A percentile compares a stretch with the other conserved stretches of the same genome.
Evolutionary conservation across 2,329 filamentous ascomycete genomes (phyloP).

Genomic region (Microdochium bolleyi): DNA sequence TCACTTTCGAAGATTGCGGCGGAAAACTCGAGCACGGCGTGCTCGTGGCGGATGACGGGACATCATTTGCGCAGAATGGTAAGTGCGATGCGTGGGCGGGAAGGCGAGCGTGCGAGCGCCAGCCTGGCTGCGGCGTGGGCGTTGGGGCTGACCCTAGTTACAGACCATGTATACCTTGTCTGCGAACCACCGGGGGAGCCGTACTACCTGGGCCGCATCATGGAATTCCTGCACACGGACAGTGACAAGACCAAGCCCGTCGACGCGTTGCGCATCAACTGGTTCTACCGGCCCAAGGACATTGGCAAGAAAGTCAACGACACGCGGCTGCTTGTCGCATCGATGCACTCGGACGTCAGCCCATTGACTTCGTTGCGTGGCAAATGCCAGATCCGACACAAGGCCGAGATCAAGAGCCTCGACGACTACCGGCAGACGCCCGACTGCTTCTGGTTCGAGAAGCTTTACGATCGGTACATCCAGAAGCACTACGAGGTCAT

Average conservation of each 20-base stretch:
- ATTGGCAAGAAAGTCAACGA: constrained; percentile 89
- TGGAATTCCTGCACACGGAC: constrained; percentile 88
- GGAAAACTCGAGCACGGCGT: constrained; percentile 65
- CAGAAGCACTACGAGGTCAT: constrained; percentile 97
- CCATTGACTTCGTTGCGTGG: constrained; percentile 87
- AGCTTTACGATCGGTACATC: constrained; percentile 96
- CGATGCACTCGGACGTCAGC: constrained; percentile 97
- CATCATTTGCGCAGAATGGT: constrained; percentile 79
- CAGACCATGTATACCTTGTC: constrained; percentile 84
- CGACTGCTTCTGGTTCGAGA: constrained; percentile 94
- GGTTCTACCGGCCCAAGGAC: constrained; percentile 96
- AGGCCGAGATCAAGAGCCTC: constrained; percentile 74
- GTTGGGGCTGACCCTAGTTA: constrained; percentile 21
- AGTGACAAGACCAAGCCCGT: constrained; percentile 67
- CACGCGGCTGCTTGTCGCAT: constrained; percentile 84
- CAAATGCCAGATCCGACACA: constrained; percentile 85
- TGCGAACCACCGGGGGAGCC: constrained; percentile 97
- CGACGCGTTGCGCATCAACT: constrained; percentile 88
- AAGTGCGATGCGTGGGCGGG: constrained; percentile 24
- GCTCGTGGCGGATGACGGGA: constrained; percentile 86
- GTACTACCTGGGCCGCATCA: constrained; percentile 94
- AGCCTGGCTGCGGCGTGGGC: constrained; percentile 1
- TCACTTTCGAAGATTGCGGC: constrained; percentile 72
- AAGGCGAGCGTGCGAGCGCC: neutral
- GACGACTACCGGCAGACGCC: constrained; percentile 77